A percentile compares a stretch with the other conserved stretches of the same genome.
Conservation (phyloP, 768 basidiomycete species). For the Termitomyces sp. region DNA sequence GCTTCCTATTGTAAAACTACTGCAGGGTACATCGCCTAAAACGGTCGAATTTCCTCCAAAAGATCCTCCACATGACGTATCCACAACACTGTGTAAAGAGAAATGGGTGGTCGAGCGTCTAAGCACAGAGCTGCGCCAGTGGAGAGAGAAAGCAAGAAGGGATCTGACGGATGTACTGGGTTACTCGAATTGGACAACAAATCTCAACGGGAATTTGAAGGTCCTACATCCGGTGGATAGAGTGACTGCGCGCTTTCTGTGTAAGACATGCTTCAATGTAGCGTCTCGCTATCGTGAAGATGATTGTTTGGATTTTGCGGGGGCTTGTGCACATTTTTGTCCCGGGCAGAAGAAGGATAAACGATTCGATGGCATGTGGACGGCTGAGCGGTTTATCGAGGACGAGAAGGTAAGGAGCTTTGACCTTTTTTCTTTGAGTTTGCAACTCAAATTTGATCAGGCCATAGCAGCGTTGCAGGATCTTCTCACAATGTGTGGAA, state of each 20-base stretch:
- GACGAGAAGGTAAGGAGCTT: conserved; percentile 48
- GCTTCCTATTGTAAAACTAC: conserved; percentile 40
- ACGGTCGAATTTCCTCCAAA: conserved; percentile 7
- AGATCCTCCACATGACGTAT: conserved; percentile 1
- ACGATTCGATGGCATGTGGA: conserved; percentile 36
- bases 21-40: conserved; percentile 25
- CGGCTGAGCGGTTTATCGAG: conserved; percentile 46
- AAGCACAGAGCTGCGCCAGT: conserved; percentile 40
- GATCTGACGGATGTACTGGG: conserved; percentile 47
- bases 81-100: conserved; percentile 23
- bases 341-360: conserved; percentile 24
- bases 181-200: conserved; percentile 47
- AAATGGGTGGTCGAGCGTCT: conserved; percentile 35
- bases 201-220: conserved; percentile 38
- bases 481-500: conserved; percentile 27
- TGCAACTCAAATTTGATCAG: conserved; percentile 24
- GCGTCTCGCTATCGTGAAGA: conserved; percentile 31
- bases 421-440: background rate
- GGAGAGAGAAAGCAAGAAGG: conserved; percentile 42
- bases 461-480: conserved; percentile 41
- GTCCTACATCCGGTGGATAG: conserved; percentile 55
- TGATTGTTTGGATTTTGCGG: conserved; percentile 51
- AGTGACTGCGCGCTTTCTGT: conserved; percentile 56
- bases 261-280: conserved; percentile 44
- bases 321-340: conserved; percentile 61